These are phyloP conservation scores for Nitzschia sp. DNA, from an alignment of 108 stramenopile genomes.

Conservation along the genomic window DNA sequence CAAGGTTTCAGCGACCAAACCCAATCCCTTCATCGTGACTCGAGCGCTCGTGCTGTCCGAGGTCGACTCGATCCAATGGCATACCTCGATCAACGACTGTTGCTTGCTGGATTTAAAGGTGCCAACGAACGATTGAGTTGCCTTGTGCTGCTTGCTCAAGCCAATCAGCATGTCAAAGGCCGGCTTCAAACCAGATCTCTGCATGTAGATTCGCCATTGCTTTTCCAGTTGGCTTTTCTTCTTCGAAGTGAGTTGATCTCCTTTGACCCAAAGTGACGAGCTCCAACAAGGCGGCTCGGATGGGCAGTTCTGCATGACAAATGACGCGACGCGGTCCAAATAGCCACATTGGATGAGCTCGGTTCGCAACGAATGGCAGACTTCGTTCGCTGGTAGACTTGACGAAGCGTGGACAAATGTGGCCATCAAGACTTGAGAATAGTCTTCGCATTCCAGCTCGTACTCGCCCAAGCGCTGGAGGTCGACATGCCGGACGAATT, in stretches of 20 bases:
- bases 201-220: conserved; percentile 61
- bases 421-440: conserved; percentile 56
- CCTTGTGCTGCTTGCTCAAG: conserved; percentile 52
- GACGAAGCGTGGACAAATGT: conserved; percentile 81
- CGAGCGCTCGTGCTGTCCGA: conserved; percentile 56
- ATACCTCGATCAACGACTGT: conserved; percentile 40
- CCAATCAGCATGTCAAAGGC: conserved; percentile 73
- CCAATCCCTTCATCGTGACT: conserved; percentile 58
- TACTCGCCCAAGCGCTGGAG: conserved; percentile 40
- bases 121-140: conserved; percentile 45
- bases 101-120: background rate
- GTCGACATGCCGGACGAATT: conserved; percentile 65
- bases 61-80: conserved; percentile 87
- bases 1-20: conserved; percentile 80
- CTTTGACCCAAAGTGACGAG: conserved; percentile 62
- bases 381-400: conserved; percentile 68
- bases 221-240: conserved; percentile 15
- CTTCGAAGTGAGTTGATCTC: conserved; percentile 2
- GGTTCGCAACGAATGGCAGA: conserved; percentile 70
- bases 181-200: conserved; percentile 54
- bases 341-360: conserved; percentile 70
- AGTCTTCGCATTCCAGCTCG: background rate
- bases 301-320: conserved; percentile 59
- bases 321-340: conserved; percentile 47
- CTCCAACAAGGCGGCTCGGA: conserved; percentile 76